These are phyloP conservation scores for Colletotrichum phormii DNA, from an alignment of 2,329 filamentous ascomycete species.

Conservation along the genomic window DNA sequence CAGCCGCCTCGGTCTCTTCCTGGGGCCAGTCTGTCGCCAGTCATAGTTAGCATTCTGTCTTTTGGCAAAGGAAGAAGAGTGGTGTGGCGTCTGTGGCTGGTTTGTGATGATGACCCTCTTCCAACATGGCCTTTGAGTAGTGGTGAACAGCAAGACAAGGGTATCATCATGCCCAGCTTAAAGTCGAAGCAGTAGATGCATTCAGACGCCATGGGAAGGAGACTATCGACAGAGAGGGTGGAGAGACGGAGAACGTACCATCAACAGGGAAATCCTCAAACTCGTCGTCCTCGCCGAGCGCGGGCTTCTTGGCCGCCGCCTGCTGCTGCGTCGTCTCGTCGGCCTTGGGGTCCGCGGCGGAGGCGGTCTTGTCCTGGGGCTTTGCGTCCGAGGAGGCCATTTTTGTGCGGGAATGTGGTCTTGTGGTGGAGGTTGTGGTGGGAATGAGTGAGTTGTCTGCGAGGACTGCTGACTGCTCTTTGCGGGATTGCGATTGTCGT, in stretches of 20 bases:
- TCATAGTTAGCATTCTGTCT: background rate
- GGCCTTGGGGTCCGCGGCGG: slow-evolving; percentile 54
- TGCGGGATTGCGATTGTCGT: background rate
- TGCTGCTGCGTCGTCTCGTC: slow-evolving; percentile 70
- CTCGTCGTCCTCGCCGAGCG: slow-evolving; percentile 96
- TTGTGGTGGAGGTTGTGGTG: background rate
- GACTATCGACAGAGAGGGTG: background rate
- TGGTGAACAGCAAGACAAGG: background rate
- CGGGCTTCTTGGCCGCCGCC: slow-evolving; percentile 54
- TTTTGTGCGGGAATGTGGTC: slow-evolving; percentile 2
- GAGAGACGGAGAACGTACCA: slow-evolving; percentile 65
- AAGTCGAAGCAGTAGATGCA: too few relatives aligned
- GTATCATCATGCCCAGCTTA: background rate
- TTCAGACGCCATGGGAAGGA: background rate
- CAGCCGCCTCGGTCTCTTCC: slow-evolving; percentile 84
- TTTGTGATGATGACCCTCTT: background rate
- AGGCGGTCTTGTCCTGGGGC: slow-evolving; percentile 44
- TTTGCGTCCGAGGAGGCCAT: slow-evolving; percentile 46
- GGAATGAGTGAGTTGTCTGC: background rate
- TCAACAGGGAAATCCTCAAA: slow-evolving; percentile 99
- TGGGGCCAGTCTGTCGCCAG: slow-evolving; percentile 83
- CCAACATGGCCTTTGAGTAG: background rate
- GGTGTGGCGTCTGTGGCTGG: background rate
- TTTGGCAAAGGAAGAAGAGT: background rate
- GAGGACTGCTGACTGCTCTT: background rate